These are phyloP conservation scores for Aspergillus fumigatiaffinis DNA, from an alignment of 2,329 filamentous ascomycete genomes.

Conservation along the genomic window DNA sequence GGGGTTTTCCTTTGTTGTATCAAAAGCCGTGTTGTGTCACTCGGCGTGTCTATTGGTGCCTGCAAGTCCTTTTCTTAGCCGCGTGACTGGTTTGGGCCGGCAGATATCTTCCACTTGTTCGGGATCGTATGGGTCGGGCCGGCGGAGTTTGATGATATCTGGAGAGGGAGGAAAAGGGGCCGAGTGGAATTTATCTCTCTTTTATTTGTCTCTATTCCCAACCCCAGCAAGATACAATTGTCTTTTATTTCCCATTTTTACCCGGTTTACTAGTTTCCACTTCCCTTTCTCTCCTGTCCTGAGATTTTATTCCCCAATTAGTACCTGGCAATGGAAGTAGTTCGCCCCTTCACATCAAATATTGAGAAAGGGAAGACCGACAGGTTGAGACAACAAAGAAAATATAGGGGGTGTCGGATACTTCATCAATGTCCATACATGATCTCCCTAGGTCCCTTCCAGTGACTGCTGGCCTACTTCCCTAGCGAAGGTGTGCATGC, in stretches of 20 bases:
- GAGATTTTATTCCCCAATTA: slow-evolving; percentile 1
- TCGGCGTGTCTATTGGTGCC: slow-evolving; percentile 28
- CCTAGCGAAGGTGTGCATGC: not conserved
- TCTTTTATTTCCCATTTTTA: slow-evolving; percentile 25
- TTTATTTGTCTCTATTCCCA: slow-evolving; percentile 39
- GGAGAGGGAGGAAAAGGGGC: slow-evolving; percentile 38
- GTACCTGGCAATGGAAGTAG: slow-evolving; percentile 15
- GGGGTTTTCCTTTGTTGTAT: slow-evolving; percentile 24
- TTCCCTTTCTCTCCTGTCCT: slow-evolving; percentile 10
- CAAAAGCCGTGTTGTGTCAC: slow-evolving; percentile 22
- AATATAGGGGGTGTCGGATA: not conserved
- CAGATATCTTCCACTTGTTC: slow-evolving; percentile 34
- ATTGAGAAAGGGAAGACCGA: not conserved
- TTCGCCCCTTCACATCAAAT: slow-evolving; percentile 3
- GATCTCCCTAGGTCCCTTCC: not conserved
- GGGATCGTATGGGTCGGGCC: slow-evolving; percentile 35
- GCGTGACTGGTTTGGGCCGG: slow-evolving; percentile 35
- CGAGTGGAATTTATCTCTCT: slow-evolving; percentile 41
- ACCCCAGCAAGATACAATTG: slow-evolving; percentile 37
- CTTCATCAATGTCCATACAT: not conserved
- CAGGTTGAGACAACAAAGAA: not conserved
- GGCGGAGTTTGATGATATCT: slow-evolving; percentile 41
- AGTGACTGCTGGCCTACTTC: not conserved
- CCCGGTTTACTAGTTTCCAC: slow-evolving; percentile 9
- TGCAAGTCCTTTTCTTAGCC: slow-evolving; percentile 31